Percentiles rank a stretch among this genome's conserved stretches.
Conservation (phyloP, 192 early-diverging fungal genomes). For the Podila minutissima region DNA sequence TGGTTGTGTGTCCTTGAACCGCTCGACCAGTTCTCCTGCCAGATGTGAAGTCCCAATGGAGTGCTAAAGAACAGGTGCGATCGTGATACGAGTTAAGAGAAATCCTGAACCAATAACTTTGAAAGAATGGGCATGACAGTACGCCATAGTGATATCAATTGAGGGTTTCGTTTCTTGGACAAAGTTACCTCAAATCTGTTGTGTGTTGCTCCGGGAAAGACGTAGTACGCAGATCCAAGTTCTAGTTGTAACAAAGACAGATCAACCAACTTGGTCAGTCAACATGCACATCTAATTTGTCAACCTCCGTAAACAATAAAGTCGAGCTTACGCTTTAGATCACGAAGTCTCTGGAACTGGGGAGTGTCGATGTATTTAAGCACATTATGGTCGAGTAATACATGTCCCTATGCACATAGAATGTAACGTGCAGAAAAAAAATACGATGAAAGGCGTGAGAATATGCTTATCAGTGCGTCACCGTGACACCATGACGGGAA, state of each 20-base stretch:
- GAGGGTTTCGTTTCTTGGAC: neutral
- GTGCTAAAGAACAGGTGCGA: neutral
- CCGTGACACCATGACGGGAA: too few species aligned
- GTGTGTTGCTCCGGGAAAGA: conserved; percentile 94
- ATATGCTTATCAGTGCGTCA: too few species aligned
- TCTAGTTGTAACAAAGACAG: conserved; percentile 2
- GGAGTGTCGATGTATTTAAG: conserved; percentile 89
- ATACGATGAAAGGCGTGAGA: too few species aligned
- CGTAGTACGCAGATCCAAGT: conserved; percentile 86
- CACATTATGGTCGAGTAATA: conserved; percentile 71
- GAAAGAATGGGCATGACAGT: too few species aligned
- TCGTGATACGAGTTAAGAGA: too few species aligned
- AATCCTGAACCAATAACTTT: too few species aligned
- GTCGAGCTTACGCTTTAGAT: conserved; percentile 75
- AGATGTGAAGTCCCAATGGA: conserved; percentile 82
- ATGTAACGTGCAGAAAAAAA: neutral
- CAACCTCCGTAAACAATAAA: neutral
- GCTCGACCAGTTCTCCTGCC: conserved; percentile 76
- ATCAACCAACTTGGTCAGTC: neutral
- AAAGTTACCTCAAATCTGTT: conserved; percentile 91
- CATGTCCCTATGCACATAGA: conserved; percentile 66
- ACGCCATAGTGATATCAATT: neutral
- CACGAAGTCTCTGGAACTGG: conserved; percentile 96
- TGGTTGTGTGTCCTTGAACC: conserved; percentile 78
- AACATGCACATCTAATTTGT: too few species aligned